phyloP scores from a whole-genome alignment of 768 basidiomycete genomes.

The Boletus reticulatus region DNA sequence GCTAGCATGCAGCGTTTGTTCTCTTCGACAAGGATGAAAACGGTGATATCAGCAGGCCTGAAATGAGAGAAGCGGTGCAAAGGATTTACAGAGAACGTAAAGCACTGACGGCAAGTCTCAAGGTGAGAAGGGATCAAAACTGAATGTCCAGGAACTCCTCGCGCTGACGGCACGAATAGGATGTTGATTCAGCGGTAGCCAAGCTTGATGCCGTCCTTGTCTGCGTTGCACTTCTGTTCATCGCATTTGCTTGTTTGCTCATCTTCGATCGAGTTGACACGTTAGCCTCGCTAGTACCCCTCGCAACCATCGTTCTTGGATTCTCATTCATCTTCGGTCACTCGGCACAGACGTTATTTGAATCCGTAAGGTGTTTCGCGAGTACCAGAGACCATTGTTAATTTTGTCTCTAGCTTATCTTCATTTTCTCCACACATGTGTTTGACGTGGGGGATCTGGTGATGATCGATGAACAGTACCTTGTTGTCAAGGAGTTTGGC shows the following conservation, averaged over 20 bases:
- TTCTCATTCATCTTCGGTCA: slow-evolving; percentile 86
- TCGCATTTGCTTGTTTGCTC: slow-evolving; percentile 69
- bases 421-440: slow-evolving; percentile 85
- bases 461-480: slow-evolving; percentile 60
- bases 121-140: slow-evolving; percentile 39
- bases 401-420: slow-evolving; percentile 56
- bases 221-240: slow-evolving; percentile 50
- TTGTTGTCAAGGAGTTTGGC: slow-evolving; percentile 69
- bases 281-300: slow-evolving; percentile 69
- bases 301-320: slow-evolving; percentile 77
- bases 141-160: background rate
- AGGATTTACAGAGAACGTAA: slow-evolving; percentile 79
- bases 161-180: slow-evolving; percentile 38
- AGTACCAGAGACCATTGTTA: background rate
- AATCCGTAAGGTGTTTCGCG: slow-evolving; percentile 50
- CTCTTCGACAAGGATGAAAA: slow-evolving; percentile 83
- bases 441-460: slow-evolving; percentile 83
- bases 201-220: slow-evolving; percentile 79
- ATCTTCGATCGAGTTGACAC: slow-evolving; percentile 71
- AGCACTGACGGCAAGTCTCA: slow-evolving; percentile 64
- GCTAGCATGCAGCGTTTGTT: slow-evolving; percentile 62
- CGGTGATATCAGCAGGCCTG: slow-evolving; percentile 71
- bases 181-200: slow-evolving; percentile 68
- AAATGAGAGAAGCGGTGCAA: slow-evolving; percentile 83
- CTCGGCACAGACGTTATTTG: slow-evolving; percentile 75